A percentile compares a stretch with the other conserved stretches of the same genome.
Evolutionary conservation across 164 flowering plant species (phyloP).

Genomic region (Buxus sempervirens): DNA sequence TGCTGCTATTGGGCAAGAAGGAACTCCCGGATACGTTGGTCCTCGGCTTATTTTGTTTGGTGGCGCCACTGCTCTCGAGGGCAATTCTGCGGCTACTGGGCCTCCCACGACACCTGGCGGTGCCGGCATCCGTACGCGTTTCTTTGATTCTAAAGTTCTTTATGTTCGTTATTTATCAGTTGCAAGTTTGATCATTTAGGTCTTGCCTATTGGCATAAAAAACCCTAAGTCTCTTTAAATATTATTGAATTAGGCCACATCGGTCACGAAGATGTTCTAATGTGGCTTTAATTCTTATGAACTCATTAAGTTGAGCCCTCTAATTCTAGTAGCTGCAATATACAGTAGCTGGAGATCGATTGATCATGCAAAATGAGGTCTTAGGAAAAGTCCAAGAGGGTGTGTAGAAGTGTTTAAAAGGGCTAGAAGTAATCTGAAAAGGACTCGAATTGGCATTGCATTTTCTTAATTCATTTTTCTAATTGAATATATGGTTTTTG

Average conservation of each 20-base stretch:
- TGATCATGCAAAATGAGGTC: no score
- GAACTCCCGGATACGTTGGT: slow-evolving; percentile 78
- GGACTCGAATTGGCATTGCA: neutral
- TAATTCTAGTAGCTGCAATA: no score
- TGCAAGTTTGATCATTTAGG: neutral
- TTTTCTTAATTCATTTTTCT: neutral
- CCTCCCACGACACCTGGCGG: slow-evolving; percentile 92
- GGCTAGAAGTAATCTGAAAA: no score
- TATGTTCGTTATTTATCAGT: slow-evolving; percentile 3
- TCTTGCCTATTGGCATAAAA: neutral
- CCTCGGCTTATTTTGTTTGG: slow-evolving; percentile 91
- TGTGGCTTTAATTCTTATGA: neutral
- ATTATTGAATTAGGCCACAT: neutral
- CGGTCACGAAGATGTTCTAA: neutral
- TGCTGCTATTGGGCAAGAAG: slow-evolving; percentile 95
- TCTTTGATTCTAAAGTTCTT: neutral
- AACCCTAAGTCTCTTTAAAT: slow-evolving; percentile 18
- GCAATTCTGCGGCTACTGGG: slow-evolving; percentile 86
- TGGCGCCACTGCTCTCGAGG: slow-evolving; percentile 98
- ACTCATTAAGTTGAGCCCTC: neutral
- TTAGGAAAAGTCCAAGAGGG: no score
- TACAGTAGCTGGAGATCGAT: no score
- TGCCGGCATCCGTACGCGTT: slow-evolving; percentile 86
- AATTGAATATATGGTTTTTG: no score
- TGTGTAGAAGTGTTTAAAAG: no score